Evolutionary conservation across 306 rosid genomes (phyloP).

Genomic region (Erythrophleum fordii): DNA sequence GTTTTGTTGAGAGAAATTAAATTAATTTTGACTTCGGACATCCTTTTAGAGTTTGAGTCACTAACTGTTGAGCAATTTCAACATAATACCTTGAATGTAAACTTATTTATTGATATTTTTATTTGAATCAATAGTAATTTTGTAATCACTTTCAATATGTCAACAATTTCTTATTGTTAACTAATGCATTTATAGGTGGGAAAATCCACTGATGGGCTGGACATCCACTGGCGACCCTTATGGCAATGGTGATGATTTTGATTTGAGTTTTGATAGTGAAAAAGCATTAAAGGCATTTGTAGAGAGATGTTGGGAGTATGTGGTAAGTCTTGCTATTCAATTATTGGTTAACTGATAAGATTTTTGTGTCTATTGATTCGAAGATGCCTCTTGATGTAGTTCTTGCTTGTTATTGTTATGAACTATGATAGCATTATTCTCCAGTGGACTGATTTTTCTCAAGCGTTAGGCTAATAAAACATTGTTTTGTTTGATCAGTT

Average conservation of each 20-base stretch:
- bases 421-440: background rate
- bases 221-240: slow-evolving; percentile 59
- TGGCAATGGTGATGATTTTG: slow-evolving; percentile 88
- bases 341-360: background rate
- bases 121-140: background rate
- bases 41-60: background rate
- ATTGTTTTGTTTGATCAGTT: no score
- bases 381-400: slow-evolving; percentile 14
- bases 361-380: slow-evolving; percentile 11
- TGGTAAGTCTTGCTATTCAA: slow-evolving; percentile 55
- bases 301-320: slow-evolving; percentile 90
- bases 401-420: slow-evolving; percentile 8
- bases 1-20: no score
- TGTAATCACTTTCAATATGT: slow-evolving; percentile 5
- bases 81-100: slow-evolving; percentile 12
- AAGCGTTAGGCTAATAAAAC: no score
- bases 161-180: slow-evolving; percentile 2
- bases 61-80: slow-evolving; percentile 15
- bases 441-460: slow-evolving; percentile 26
- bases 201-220: slow-evolving; percentile 99
- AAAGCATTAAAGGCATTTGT: slow-evolving; percentile 89
- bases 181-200: slow-evolving; percentile 76
- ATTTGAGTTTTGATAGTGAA: slow-evolving; percentile 78
- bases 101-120: slow-evolving; percentile 10
- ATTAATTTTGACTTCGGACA: slow-evolving; percentile 1